Evolutionary conservation across 2,329 filamentous ascomycete genomes (phyloP).

Genomic region (Paradendryphiella salina): DNA sequence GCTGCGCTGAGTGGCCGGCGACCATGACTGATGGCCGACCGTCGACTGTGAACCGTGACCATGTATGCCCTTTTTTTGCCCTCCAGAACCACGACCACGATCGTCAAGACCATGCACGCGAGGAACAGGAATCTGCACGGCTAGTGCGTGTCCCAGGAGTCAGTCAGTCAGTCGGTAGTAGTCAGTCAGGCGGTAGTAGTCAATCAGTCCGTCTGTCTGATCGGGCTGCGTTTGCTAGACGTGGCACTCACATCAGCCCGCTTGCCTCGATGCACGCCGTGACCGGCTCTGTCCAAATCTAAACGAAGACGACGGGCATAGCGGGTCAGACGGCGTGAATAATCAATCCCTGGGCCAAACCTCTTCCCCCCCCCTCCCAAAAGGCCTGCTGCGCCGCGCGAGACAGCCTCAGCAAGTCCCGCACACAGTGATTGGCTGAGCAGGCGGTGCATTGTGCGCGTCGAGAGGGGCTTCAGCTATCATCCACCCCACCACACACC

Average conservation of each 20-base stretch:
- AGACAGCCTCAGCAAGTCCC: slow-evolving; percentile 19
- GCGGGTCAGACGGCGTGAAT: slow-evolving; percentile 15
- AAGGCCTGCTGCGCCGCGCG: slow-evolving; percentile 14
- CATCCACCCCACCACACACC: slow-evolving; percentile 5
- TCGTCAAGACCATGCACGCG: neutral
- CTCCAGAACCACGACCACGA: neutral
- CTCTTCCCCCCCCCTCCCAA: neutral
- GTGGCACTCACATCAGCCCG: slow-evolving; percentile 4
- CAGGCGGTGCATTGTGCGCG: slow-evolving; percentile 14
- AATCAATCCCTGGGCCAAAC: slow-evolving; percentile 13
- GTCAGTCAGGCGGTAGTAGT: neutral
- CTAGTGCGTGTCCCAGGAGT: neutral
- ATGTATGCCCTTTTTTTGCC: neutral
- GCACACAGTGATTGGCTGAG: slow-evolving; percentile 8
- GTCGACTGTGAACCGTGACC: neutral
- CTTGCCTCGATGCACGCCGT: neutral
- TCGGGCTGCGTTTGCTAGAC: neutral
- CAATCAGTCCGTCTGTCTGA: neutral
- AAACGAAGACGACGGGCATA: slow-evolving; percentile 1
- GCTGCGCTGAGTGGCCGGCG: neutral
- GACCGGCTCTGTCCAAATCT: neutral
- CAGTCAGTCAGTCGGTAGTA: neutral
- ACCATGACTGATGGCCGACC: neutral
- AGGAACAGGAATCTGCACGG: neutral
- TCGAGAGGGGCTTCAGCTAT: slow-evolving; percentile 18